A percentile compares a stretch with the other conserved stretches of the same genome.
Evolutionary conservation across 2,329 filamentous ascomycete species (phyloP).

Genomic region (Pseudogymnoascus sp.): DNA sequence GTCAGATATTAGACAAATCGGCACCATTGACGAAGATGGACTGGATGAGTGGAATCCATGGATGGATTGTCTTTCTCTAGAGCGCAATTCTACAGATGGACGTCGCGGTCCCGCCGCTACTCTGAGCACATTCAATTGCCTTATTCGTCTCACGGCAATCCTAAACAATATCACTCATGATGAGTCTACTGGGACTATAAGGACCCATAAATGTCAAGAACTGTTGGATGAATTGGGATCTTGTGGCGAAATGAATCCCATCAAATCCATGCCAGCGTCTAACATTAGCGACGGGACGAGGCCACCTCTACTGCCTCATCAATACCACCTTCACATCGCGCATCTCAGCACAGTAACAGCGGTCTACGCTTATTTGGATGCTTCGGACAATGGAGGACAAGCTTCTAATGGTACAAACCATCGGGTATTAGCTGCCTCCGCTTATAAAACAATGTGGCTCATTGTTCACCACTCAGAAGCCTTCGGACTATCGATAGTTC

Average conservation of each 20-base stretch:
- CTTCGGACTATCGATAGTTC: conserved; percentile 32
- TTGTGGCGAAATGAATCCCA: conserved; percentile 16
- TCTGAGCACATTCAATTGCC: conserved; percentile 27
- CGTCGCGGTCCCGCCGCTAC: conserved; percentile 26
- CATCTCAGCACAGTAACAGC: conserved; percentile 22
- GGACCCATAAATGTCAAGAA: neutral
- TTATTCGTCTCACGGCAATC: conserved; percentile 26
- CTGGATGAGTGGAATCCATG: conserved; percentile 69
- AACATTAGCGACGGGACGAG: neutral
- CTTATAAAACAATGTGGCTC: conserved; percentile 18
- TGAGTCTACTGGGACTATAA: conserved; percentile 10
- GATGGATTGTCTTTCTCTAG: conserved; percentile 41
- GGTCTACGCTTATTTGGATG: neutral
- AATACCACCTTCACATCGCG: conserved; percentile 24
- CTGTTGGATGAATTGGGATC: conserved; percentile 21
- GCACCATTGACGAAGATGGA: conserved; percentile 52
- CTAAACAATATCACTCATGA: conserved; percentile 23
- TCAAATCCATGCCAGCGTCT: neutral
- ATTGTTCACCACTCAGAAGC: conserved; percentile 32
- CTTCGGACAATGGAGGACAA: neutral
- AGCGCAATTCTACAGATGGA: conserved; percentile 18
- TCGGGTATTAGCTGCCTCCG: neutral
- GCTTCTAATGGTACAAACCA: neutral
- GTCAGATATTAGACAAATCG: conserved; percentile 37
- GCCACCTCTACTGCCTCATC: conserved; percentile 22